Base-by-base conservation (phyloP, 2,329 filamentous ascomycete species). In the Beauveria brongniartii region DNA sequence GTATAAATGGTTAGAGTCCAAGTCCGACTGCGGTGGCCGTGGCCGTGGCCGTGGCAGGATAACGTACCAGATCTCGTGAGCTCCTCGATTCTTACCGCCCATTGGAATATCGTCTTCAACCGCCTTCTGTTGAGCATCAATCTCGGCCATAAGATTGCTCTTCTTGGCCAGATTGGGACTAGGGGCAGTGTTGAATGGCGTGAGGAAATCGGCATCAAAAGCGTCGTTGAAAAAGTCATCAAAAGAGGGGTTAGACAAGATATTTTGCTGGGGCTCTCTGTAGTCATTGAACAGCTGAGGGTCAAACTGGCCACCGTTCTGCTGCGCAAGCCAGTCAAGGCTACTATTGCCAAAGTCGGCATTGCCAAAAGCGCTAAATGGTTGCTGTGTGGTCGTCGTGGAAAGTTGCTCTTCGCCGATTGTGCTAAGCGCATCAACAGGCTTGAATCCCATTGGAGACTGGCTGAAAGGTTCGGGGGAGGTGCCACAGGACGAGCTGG, bases 211-310 rank as follows among this genome's bases (percentile, higher is more conserved):
- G 22, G 85, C 78, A 18, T 92, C 88, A 70, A 95, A 88, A 16
- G 91, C 89, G 67, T 96, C 92, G 65, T 84, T 84, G 73, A 86
- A 85, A 67, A 86, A 83, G 64, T 86, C 89, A 59, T 91, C 90
- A 65, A 95, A 90, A 9, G 86, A 84, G 48, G 82, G 83, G 69
- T 77, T 87, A 65, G 80, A 78, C 20, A 96, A 75, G 16, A 96
- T 82, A 60, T 88, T 93, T 61, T 91, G 89, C 69, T 96, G 91
- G 0, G 91, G 87, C 69, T 99, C 94, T 57, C 94, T 87, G 74
- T 97, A 97, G 67, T 92, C 90, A 59, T 89, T 90, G 72, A 97
- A 97, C 5, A 97, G 80, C 60, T 94, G 86, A 0, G 94, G 93
- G 64, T 97, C 92, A 68, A 97, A 97, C 65, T 89, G 86, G 61